Evolutionary conservation across 2,329 filamentous ascomycete genomes (phyloP).

Genomic region (Trichoderma sp.): DNA sequence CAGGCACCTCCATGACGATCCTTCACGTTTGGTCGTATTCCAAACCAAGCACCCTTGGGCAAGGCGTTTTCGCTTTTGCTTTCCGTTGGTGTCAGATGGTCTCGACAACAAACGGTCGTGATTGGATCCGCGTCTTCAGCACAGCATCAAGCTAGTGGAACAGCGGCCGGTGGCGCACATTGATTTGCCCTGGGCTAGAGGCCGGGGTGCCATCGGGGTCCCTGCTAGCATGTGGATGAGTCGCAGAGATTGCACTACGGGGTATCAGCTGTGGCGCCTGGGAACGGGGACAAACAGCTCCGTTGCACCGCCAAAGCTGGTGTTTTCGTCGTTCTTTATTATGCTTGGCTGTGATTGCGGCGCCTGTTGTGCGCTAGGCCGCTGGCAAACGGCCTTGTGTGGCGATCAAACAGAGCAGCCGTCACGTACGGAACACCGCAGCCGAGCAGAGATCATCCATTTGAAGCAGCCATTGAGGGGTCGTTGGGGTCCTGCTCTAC

Average conservation of each 20-base stretch:
- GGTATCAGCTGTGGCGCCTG: conserved; percentile 11
- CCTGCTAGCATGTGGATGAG: conserved; percentile 19
- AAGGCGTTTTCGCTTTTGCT: conserved; percentile 9
- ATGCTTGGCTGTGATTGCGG: neutral
- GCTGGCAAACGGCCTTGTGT: neutral
- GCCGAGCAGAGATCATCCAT: neutral
- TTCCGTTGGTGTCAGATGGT: conserved; percentile 1
- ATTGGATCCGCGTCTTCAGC: conserved; percentile 18
- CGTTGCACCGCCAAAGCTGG: neutral
- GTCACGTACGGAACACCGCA: neutral
- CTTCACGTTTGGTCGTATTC: neutral
- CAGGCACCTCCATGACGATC: neutral
- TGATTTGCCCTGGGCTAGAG: conserved; percentile 19
- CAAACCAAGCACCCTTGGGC: neutral
- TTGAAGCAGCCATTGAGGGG: neutral
- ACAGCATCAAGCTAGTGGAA: conserved; percentile 11
- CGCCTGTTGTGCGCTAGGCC: conserved; percentile 6
- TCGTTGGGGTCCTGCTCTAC: neutral
- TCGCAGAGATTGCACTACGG: conserved; percentile 23
- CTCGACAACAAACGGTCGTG: neutral
- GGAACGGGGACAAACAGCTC: neutral
- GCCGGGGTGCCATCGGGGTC: conserved; percentile 14
- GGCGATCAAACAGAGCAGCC: neutral
- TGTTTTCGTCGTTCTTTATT: neutral
- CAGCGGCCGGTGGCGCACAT: conserved; percentile 13